Conservation (phyloP, 768 basidiomycete genomes). For the Rhodotorula toruloides region DNA sequence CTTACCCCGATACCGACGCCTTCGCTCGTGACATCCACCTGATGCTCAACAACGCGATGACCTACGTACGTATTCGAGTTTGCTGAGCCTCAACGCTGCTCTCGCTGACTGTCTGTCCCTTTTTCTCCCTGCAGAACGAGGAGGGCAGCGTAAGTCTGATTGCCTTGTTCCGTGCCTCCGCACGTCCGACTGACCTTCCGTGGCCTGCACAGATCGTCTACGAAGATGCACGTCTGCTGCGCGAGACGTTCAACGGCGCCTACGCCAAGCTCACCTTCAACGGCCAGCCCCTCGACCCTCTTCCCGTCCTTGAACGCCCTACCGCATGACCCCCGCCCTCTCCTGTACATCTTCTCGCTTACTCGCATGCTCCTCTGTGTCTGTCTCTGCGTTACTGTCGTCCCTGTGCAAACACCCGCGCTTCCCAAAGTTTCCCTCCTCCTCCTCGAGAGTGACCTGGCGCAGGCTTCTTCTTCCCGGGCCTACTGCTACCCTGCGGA, state of each 20-base stretch:
- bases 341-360: too few relatives aligned
- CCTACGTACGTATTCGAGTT: constrained; percentile 21
- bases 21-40: constrained; percentile 56
- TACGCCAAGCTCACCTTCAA: constrained; percentile 14
- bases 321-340: too few relatives aligned
- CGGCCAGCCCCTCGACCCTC: constrained; percentile 21
- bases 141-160: constrained; percentile 24
- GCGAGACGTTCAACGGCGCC: constrained; percentile 23
- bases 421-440: too few relatives aligned
- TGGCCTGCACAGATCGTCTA: constrained; percentile 23
- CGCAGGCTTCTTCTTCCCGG: too few relatives aligned
- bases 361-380: too few relatives aligned
- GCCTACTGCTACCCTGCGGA: too few relatives aligned
- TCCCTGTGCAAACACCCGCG: too few relatives aligned
- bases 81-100: not conserved
- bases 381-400: too few relatives aligned
- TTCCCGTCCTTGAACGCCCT: too few relatives aligned
- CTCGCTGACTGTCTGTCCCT: too few relatives aligned
- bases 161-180: not conserved
- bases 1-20: constrained; percentile 35
- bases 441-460: too few relatives aligned
- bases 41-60: constrained; percentile 63
- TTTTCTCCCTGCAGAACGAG: constrained; percentile 19
- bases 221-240: constrained; percentile 30
- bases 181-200: constrained; percentile 9